Percentiles rank a stretch among this genome's conserved stretches.
Conservation (phyloP, 352 stramenopile genomes). For the Plasmopara viticola region DNA sequence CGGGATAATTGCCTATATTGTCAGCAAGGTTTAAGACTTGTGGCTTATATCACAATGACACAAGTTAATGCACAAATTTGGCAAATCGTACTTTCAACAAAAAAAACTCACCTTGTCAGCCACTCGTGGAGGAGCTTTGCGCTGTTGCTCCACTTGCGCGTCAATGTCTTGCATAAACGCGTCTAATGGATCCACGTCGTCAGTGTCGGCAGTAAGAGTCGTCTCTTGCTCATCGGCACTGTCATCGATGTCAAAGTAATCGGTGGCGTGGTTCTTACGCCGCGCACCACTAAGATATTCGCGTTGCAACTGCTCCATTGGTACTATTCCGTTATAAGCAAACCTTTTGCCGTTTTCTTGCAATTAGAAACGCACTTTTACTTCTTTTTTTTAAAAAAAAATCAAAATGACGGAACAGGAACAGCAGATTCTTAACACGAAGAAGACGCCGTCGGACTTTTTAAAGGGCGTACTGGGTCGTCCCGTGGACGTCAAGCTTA, state of each 20-base stretch:
- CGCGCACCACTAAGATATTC: constrained; percentile 57
- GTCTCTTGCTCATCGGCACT: constrained; percentile 23
- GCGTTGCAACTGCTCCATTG: constrained; percentile 36
- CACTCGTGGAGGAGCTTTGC: constrained; percentile 8
- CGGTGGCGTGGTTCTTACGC: constrained; percentile 35
- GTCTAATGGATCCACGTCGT: constrained; percentile 78
- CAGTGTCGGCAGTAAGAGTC: constrained; percentile 2
- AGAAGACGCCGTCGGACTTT: constrained; percentile 89
- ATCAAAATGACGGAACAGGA: constrained; percentile 31
- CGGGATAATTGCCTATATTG: constrained; percentile 29
- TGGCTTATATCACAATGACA: constrained; percentile 11
- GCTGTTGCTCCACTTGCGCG: constrained; percentile 54
- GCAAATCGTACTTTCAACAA: not conserved
- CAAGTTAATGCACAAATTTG: not conserved
- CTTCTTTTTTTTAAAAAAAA: no score
- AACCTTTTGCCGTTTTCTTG: no score
- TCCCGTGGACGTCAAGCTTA: constrained; percentile 98
- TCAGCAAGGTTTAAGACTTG: constrained; percentile 32
- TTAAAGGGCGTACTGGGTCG: constrained; percentile 91
- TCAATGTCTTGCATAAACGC: constrained; percentile 83
- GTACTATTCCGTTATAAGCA: constrained; percentile 9
- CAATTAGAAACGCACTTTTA: no score
- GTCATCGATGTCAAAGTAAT: constrained; percentile 71
- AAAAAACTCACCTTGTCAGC: constrained; percentile 29
- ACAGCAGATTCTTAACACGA: constrained; percentile 26